Evolutionary conservation across 2,329 filamentous ascomycete species (phyloP).

Genomic region (Talaromyces marneffei): DNA sequence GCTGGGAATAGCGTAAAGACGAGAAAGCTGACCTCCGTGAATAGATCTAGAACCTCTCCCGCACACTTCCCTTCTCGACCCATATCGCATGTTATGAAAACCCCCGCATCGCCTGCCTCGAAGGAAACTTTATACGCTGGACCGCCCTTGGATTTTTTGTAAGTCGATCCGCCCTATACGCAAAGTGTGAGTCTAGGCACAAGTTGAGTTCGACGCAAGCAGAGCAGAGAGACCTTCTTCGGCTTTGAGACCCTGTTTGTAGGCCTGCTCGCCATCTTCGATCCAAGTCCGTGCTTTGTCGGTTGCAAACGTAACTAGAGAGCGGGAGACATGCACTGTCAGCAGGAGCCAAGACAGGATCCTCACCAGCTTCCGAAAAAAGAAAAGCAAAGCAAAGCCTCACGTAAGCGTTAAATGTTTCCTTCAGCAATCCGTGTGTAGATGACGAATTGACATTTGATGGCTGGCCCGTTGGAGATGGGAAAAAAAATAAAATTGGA

Average conservation of each 20-base stretch:
- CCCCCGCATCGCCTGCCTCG: conserved; percentile 52
- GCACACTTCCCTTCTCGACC: conserved; percentile 57
- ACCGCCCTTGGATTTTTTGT: conserved; percentile 23
- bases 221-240: not conserved
- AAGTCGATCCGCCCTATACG: conserved; percentile 26
- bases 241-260: conserved; percentile 7
- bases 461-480: not conserved
- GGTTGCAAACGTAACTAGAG: not conserved
- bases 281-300: not conserved
- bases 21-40: conserved; percentile 45
- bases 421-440: not conserved
- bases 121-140: conserved; percentile 22
- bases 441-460: not conserved
- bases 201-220: not conserved
- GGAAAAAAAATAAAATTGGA: not conserved
- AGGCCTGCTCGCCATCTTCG: not conserved
- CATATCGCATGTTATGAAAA: conserved; percentile 59
- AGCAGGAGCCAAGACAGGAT: not conserved
- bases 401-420: not conserved
- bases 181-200: not conserved
- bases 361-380: not conserved
- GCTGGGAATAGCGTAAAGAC: not conserved
- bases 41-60: conserved; percentile 52
- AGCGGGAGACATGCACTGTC: not conserved
- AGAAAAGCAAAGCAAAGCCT: not conserved